Evolutionary conservation across 106 monocot genomes (phyloP).

Genomic region (Agapanthus africanus): DNA sequence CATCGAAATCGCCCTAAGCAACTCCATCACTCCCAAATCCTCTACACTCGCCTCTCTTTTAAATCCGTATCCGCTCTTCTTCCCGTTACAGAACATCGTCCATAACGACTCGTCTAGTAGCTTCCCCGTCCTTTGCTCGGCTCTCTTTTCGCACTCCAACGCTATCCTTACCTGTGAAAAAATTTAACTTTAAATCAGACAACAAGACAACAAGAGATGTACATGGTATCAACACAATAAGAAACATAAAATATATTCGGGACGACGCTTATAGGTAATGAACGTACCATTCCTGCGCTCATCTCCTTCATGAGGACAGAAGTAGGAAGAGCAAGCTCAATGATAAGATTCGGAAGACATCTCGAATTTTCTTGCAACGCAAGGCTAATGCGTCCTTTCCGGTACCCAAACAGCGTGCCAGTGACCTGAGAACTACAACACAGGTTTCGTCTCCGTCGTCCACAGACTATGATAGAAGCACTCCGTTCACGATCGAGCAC

Average conservation of each 20-base stretch:
- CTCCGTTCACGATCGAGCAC: neutral
- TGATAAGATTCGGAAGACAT: constrained; percentile 42
- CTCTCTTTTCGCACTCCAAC: constrained; percentile 61
- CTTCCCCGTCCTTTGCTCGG: neutral
- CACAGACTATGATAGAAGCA: too few species aligned
- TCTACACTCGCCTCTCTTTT: constrained; percentile 42
- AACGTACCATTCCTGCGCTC: constrained; percentile 54
- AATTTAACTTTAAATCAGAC: neutral
- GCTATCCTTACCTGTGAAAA: constrained; percentile 42
- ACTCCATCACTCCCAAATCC: constrained; percentile 56
- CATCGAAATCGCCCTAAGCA: constrained; percentile 48
- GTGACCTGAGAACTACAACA: constrained; percentile 12
- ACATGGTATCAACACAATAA: too few species aligned
- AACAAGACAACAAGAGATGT: neutral
- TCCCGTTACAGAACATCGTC: constrained; percentile 76
- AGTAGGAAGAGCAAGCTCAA: constrained; percentile 64
- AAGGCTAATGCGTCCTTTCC: constrained; percentile 35
- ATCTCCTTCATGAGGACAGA: constrained; percentile 55
- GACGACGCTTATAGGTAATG: too few species aligned
- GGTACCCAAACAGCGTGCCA: constrained; percentile 52
- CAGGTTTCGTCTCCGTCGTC: neutral
- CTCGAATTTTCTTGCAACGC: constrained; percentile 33
- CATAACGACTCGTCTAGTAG: constrained; percentile 59
- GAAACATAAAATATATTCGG: too few species aligned
- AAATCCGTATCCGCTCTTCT: constrained; percentile 52